Evolutionary conservation across 2,329 filamentous ascomycete genomes (phyloP).

Genomic region (Pestalotiopsis sp.): DNA sequence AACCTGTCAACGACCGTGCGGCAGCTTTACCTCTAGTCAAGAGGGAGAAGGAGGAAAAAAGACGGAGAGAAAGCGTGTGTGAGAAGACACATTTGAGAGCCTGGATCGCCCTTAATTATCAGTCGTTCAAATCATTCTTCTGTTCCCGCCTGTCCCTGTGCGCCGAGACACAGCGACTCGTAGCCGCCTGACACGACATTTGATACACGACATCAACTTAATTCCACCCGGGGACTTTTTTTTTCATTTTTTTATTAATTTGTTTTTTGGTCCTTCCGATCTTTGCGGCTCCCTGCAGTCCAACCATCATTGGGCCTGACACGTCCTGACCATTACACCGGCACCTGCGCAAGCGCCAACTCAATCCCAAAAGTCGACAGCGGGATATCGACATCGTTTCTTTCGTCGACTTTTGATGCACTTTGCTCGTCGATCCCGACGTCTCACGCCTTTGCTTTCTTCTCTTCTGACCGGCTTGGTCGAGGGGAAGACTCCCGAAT

Average conservation of each 20-base stretch:
- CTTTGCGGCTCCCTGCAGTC: background rate
- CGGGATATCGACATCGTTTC: background rate
- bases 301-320: background rate
- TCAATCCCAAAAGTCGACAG: slow-evolving; percentile 1
- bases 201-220: slow-evolving; percentile 11
- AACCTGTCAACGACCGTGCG: background rate
- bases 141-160: background rate
- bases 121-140: background rate
- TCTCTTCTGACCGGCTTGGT: slow-evolving; percentile 1
- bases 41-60: too few species aligned
- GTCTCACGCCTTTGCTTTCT: background rate
- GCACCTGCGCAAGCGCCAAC: slow-evolving; percentile 9
- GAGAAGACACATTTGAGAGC: background rate
- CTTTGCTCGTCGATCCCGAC: background rate
- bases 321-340: background rate
- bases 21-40: background rate
- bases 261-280: background rate
- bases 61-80: too few species aligned
- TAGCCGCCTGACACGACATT: slow-evolving; percentile 2
- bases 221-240: background rate
- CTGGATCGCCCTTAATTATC: slow-evolving; percentile 1
- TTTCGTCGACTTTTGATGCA: background rate
- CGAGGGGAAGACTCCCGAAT: background rate
- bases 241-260: background rate
- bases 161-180: slow-evolving; percentile 1